These are phyloP conservation scores for Aspergillus conjunctus DNA, from an alignment of 495 filamentous ascomycete genomes.

Conservation along the genomic window DNA sequence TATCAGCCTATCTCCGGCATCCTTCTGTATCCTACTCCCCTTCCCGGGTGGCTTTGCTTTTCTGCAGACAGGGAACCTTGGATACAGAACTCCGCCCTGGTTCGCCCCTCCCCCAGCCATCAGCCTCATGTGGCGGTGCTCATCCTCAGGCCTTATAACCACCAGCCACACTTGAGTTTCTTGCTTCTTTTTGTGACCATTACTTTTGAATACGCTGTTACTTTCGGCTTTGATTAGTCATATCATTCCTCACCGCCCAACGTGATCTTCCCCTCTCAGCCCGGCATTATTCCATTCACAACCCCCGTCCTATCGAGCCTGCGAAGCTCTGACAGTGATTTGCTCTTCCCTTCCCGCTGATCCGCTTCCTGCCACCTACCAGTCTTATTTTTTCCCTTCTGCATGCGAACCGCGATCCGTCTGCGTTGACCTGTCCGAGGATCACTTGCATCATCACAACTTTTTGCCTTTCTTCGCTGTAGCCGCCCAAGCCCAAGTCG, in stretches of 20 bases:
- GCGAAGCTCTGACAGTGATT: conserved; percentile 27
- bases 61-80: conserved; percentile 28
- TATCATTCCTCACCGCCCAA: conserved; percentile 11
- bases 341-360: conserved; percentile 33
- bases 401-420: conserved; percentile 30
- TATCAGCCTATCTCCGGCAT: conserved; percentile 8
- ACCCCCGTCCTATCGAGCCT: conserved; percentile 6
- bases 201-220: neutral
- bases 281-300: conserved; percentile 11
- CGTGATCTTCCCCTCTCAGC: conserved; percentile 23
- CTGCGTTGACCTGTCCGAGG: conserved; percentile 27
- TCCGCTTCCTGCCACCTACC: conserved; percentile 31
- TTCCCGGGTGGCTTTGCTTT: conserved; percentile 21
- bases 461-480: conserved; percentile 31
- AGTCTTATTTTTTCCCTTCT: conserved; percentile 23
- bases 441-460: conserved; percentile 29
- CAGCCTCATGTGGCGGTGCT: conserved; percentile 32
- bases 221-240: conserved; percentile 18
- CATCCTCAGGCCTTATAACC: conserved; percentile 2
- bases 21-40: neutral
- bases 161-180: conserved; percentile 19
- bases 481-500: conserved; percentile 27
- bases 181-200: neutral
- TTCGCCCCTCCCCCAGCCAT: conserved; percentile 4
- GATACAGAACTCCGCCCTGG: conserved; percentile 13